These are phyloP conservation scores for Malus hybrid DNA, from an alignment of 331 rosid genomes.

Conservation along the genomic window DNA sequence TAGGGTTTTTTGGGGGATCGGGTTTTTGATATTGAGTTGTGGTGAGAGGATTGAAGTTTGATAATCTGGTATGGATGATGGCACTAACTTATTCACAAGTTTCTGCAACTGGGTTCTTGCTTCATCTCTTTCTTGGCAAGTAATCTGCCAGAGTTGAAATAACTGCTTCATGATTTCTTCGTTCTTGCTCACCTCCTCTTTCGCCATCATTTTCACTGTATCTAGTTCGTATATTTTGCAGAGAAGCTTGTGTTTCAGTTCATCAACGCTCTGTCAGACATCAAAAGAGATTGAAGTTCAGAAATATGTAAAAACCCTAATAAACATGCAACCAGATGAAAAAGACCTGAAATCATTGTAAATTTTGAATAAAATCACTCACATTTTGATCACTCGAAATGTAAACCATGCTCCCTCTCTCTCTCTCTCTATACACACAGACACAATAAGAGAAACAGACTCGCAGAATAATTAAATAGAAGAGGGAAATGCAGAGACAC, in stretches of 20 bases:
- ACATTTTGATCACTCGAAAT: conserved; percentile 1
- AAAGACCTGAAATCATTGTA: no score
- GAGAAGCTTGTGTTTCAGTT: conserved; percentile 29
- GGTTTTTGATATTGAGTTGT: conserved; percentile 2
- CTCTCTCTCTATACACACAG: neutral
- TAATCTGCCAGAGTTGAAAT: conserved; percentile 17
- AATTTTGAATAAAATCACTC: neutral
- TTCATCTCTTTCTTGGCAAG: conserved; percentile 50
- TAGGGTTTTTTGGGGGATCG: neutral
- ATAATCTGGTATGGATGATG: conserved; percentile 2
- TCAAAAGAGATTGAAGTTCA: neutral
- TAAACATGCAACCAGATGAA: no score
- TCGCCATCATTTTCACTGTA: conserved; percentile 21
- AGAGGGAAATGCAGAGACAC: neutral
- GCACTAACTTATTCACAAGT: conserved; percentile 14
- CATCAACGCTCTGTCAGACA: conserved; percentile 31
- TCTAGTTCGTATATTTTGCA: conserved; percentile 30
- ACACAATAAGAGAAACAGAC: neutral
- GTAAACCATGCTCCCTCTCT: neutral
- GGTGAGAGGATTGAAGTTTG: neutral
- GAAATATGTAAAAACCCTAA: no score
- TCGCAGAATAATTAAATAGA: conserved; percentile 1
- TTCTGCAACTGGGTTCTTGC: conserved; percentile 40
- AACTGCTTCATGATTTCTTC: conserved; percentile 23
- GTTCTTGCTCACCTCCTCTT: conserved; percentile 19